These are phyloP conservation scores for Dendrobium huoshanense DNA, from an alignment of 106 monocot genomes.

Conservation along the genomic window DNA sequence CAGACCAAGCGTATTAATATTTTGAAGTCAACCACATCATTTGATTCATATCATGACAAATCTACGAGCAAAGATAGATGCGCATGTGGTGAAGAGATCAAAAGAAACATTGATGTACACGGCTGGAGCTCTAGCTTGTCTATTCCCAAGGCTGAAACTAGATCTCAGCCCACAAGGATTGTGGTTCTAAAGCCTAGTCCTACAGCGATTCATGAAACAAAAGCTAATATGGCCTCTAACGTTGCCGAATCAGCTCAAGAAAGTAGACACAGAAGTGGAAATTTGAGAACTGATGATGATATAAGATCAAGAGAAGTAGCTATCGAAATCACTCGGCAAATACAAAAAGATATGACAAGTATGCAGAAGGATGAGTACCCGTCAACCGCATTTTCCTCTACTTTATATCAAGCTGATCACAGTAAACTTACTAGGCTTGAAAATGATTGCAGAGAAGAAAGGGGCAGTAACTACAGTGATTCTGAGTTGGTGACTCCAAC, in stretches of 20 bases:
- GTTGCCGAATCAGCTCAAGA: constrained; percentile 6
- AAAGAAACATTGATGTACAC: background rate
- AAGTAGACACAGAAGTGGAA: constrained; percentile 4
- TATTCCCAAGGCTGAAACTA: constrained; percentile 26
- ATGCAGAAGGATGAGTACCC: constrained; percentile 44
- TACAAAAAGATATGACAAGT: constrained; percentile 29
- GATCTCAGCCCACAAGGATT: constrained; percentile 78
- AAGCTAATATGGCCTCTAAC: constrained; percentile 5
- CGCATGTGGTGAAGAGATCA: background rate
- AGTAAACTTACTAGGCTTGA: constrained; percentile 55
- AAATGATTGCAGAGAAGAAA: constrained; percentile 42
- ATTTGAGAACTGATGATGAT: constrained; percentile 12
- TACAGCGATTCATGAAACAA: constrained; percentile 20
- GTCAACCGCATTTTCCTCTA: constrained; percentile 41
- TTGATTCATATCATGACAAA: background rate
- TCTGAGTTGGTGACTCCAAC: constrained; percentile 45
- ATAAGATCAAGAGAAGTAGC: constrained; percentile 38
- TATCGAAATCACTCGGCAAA: constrained; percentile 41
- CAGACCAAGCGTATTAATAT: constrained; percentile 43
- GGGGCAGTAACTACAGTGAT: constrained; percentile 37
- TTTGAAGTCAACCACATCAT: constrained; percentile 36
- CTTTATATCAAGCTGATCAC: constrained; percentile 62
- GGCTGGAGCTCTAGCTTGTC: constrained; percentile 13
- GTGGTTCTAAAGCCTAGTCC: constrained; percentile 82
- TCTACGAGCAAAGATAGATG: constrained; percentile 6